Conservation (phyloP, 2,329 filamentous ascomycete species). For the Rhynchosporium secalis region DNA sequence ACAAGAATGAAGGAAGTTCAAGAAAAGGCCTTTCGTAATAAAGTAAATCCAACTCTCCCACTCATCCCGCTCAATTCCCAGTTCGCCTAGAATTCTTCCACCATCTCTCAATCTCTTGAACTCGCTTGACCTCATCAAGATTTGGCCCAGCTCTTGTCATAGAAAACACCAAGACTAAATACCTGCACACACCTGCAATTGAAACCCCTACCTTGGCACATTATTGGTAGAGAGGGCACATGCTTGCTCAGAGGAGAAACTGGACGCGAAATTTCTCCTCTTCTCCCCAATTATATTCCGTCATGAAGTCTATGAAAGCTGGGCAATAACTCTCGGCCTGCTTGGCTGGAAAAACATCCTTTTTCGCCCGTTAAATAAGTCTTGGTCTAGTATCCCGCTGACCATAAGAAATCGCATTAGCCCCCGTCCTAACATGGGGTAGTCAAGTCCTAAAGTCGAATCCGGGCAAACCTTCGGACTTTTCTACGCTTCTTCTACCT, state of each 20-base stretch:
- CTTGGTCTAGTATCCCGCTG: conserved; percentile 8
- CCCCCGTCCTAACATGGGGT: background rate
- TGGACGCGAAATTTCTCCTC: background rate
- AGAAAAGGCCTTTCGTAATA: too few relatives aligned
- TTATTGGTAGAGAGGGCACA: background rate
- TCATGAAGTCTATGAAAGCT: background rate
- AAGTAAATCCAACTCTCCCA: too few relatives aligned
- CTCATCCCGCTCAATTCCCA: background rate
- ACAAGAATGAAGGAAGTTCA: too few relatives aligned
- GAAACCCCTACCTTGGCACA: background rate
- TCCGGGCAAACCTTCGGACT: background rate
- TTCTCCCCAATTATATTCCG: conserved; percentile 11
- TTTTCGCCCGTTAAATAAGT: background rate
- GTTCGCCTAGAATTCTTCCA: background rate
- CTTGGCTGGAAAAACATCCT: conserved; percentile 1
- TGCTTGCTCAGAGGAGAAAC: conserved; percentile 1
- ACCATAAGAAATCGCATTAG: conserved; percentile 12
- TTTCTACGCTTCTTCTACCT: conserved; percentile 13
- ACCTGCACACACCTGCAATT: conserved; percentile 1
- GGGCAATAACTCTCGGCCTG: conserved; percentile 7
- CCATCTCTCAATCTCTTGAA: background rate
- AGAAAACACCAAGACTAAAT: background rate
- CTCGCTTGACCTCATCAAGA: conserved; percentile 9
- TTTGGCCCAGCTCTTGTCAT: background rate
- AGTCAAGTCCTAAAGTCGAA: conserved; percentile 3